These are phyloP conservation scores for Persicaria tinctoria DNA, from an alignment of 148 eudicot genomes.

Conservation along the genomic window DNA sequence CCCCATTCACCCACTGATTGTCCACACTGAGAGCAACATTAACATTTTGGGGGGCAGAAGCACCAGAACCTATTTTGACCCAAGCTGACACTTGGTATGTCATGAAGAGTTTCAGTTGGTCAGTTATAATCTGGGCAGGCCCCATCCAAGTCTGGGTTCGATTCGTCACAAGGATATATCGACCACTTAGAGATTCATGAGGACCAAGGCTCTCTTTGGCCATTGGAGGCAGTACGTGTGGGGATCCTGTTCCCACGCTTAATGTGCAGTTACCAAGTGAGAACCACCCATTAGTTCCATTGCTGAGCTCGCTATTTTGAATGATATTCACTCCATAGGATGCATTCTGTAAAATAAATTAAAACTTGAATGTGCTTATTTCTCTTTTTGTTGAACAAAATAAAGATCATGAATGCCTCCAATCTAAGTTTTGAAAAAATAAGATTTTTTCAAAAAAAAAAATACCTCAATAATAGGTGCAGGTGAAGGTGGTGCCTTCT, in stretches of 20 bases:
- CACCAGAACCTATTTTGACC: conserved; percentile 61
- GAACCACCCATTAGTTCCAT: conserved; percentile 70
- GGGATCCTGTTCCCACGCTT: conserved; percentile 58
- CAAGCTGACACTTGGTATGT: conserved; percentile 95
- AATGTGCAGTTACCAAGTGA: conserved; percentile 84
- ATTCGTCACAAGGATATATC: conserved; percentile 61
- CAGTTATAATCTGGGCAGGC: conserved; percentile 91
- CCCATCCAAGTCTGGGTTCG: conserved; percentile 99
- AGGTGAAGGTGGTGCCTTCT: conserved; percentile 73
- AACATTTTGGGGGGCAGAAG: conserved; percentile 66
- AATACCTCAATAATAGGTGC: conserved; percentile 71
- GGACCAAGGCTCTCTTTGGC: conserved; percentile 59
- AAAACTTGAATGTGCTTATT: background rate
- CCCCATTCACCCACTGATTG: conserved; percentile 89
- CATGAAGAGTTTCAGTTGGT: conserved; percentile 59
- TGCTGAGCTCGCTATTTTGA: conserved; percentile 58
- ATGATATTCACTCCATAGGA: conserved; percentile 68
- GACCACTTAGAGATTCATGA: conserved; percentile 61
- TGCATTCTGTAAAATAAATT: conserved; percentile 31
- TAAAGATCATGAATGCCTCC: background rate
- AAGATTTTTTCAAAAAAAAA: conserved; percentile 3
- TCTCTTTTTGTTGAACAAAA: background rate
- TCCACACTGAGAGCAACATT: conserved; percentile 76
- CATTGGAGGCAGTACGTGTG: conserved; percentile 85
- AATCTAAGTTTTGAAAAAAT: background rate